Evolutionary conservation across 495 filamentous ascomycete species (phyloP), one percentile per base, ranked within the genome.

Genomic region (Penicillium herquei): DNA sequence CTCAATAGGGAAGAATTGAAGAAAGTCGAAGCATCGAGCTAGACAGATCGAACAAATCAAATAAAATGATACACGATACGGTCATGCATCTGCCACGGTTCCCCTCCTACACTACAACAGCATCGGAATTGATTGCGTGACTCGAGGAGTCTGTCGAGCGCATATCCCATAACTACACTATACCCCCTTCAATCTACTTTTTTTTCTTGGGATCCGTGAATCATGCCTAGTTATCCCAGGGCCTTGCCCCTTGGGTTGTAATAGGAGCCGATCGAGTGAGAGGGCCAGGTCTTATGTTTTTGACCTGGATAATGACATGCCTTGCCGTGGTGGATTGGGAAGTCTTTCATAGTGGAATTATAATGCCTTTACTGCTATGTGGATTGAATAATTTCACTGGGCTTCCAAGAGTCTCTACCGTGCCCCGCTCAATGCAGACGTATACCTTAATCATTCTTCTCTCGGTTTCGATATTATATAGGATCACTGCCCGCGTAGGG

Each of bases 1-100:
- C 61, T 26, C 51, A 14, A 31, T 33, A 98, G 93, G 78, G 92
- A 96, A 75, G 94, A 98, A 71, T 79, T 96, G 52, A 96, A 95
- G 81, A 97, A 96, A 76, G 91, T 96, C 63, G 88, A 92, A 63
- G 79, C 84, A 34, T 70, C 72, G 18, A 51, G 58, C 57, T 74
- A 70, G 63, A 43, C 41, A 52, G 51, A 34, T 57, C 39, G 39
- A 51, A 41, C 30, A 43, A 31, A 33, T 9, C 31, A 39, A 37
- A 54, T 7, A 30, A 35, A 26, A 26, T 4, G 21, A 26, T 26
- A 26, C 2, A 26, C 4, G 21, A 26, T 26, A 49, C 31, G 34
- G 32, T n/a, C 14, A 49, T 35, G 21, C 49, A 31, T 3, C 18
- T 26, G 41, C 41, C 41, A 43, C 14, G 39, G 16, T 13, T 13